phyloP scores from a whole-genome alignment of 176 grass and related monocot species.

The Oryza meridionalis region DNA sequence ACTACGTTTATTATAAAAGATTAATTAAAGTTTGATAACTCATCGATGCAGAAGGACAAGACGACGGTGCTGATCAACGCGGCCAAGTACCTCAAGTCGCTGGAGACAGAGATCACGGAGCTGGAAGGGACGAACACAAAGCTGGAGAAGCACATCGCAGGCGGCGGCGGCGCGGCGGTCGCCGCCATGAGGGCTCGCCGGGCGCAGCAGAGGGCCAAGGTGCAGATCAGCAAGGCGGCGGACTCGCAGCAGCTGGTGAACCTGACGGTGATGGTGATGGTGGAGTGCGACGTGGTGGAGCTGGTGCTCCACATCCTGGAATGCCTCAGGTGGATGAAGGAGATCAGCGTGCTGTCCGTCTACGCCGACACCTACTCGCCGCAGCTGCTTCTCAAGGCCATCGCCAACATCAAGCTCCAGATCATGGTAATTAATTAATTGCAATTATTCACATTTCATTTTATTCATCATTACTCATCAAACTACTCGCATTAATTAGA shows the following conservation, averaged over 20 bases:
- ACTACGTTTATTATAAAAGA: not conserved
- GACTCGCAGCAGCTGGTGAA: conserved; percentile 48
- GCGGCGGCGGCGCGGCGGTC: not conserved
- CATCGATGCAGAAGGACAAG: conserved; percentile 74
- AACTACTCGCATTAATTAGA: no score
- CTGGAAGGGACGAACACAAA: conserved; percentile 85
- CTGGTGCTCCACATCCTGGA: conserved; percentile 78
- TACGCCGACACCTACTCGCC: conserved; percentile 76
- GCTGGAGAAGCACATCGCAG: conserved; percentile 60
- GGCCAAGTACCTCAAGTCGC: conserved; percentile 60
- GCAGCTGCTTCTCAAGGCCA: conserved; percentile 65
- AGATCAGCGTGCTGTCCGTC: conserved; percentile 58
- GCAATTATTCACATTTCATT: no score
- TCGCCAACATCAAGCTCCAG: conserved; percentile 73
- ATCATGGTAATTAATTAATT: conserved; percentile 44
- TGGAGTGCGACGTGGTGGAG: conserved; percentile 75
- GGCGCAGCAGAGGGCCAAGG: conserved; percentile 48
- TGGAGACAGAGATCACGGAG: conserved; percentile 69
- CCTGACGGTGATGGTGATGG: conserved; percentile 72
- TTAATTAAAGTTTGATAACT: no score
- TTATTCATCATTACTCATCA: no score
- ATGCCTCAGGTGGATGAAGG: conserved; percentile 56
- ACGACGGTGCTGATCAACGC: conserved; percentile 79
- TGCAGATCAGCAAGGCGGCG: conserved; percentile 54
- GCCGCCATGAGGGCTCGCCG: not conserved